Conservation (phyloP, 2,329 filamentous ascomycete species). For the Malbranchea zuffiana region DNA sequence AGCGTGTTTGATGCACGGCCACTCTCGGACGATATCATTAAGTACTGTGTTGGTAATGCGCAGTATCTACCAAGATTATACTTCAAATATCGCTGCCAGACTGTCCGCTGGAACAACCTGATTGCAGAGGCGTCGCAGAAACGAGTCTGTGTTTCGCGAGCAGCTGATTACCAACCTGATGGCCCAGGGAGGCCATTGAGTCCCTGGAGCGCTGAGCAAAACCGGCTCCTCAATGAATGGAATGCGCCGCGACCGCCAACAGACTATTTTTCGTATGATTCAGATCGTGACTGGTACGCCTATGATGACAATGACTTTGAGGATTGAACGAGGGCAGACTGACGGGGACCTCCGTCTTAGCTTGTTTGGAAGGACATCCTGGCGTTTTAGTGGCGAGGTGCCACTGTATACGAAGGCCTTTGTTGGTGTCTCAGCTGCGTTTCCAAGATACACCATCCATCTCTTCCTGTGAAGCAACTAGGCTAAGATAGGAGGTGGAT, state of each 20-base stretch:
- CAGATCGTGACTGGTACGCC: background rate
- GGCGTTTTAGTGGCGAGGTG: too few relatives aligned
- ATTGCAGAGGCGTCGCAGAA: background rate
- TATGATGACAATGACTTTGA: constrained; percentile 1
- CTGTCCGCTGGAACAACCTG: background rate
- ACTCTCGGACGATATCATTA: constrained; percentile 27
- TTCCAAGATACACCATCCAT: too few relatives aligned
- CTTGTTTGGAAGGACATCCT: constrained; percentile 1
- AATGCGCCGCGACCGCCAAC: background rate
- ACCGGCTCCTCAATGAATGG: background rate
- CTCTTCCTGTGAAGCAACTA: too few relatives aligned
- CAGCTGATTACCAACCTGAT: constrained; percentile 1
- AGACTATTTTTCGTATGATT: constrained; percentile 1
- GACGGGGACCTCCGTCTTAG: background rate
- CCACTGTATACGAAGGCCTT: too few relatives aligned
- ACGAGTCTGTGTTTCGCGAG: background rate
- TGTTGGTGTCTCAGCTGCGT: too few relatives aligned
- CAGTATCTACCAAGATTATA: constrained; percentile 29
- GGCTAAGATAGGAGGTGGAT: too few relatives aligned
- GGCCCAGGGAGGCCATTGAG: background rate
- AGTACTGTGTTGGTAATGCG: constrained; percentile 42
- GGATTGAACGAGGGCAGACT: background rate
- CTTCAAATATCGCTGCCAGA: background rate
- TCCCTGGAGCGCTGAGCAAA: background rate
- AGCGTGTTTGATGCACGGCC: constrained; percentile 41